Evolutionary conservation across 73 alveolate species (phyloP).

Genomic region (Tetrahymena elliotti): DNA sequence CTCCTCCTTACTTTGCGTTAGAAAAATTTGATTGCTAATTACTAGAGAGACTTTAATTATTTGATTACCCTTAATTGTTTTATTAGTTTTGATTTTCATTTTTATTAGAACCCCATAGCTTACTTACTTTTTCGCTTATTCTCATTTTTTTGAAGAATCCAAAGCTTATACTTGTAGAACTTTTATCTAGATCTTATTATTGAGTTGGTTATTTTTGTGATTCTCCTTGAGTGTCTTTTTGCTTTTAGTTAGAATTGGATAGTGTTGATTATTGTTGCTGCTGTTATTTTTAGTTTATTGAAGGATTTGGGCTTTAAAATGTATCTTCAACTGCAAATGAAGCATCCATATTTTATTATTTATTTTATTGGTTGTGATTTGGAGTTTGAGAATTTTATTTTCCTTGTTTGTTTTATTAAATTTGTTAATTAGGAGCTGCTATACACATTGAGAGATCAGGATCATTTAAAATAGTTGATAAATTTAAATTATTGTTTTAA

Average conservation of each 20-base stretch:
- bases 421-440: neutral
- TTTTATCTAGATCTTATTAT: neutral
- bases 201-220: neutral
- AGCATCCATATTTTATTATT: neutral
- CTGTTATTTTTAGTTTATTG: neutral
- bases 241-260: neutral
- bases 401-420: neutral
- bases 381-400: neutral
- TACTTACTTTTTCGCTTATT: neutral
- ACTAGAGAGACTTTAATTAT: neutral
- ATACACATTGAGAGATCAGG: neutral
- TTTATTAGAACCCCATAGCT: neutral
- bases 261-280: neutral
- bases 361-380: neutral
- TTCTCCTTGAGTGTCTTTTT: neutral
- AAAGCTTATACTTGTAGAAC: neutral
- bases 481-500: neutral
- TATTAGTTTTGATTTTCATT: neutral
- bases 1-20: neutral
- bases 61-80: neutral
- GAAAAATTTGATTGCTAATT: neutral
- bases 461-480: neutral
- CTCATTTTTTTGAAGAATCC: neutral
- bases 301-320: neutral
- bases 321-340: neutral